Evolutionary conservation across 768 basidiomycete genomes (phyloP).

Genomic region (Austroboletus eburneus): DNA sequence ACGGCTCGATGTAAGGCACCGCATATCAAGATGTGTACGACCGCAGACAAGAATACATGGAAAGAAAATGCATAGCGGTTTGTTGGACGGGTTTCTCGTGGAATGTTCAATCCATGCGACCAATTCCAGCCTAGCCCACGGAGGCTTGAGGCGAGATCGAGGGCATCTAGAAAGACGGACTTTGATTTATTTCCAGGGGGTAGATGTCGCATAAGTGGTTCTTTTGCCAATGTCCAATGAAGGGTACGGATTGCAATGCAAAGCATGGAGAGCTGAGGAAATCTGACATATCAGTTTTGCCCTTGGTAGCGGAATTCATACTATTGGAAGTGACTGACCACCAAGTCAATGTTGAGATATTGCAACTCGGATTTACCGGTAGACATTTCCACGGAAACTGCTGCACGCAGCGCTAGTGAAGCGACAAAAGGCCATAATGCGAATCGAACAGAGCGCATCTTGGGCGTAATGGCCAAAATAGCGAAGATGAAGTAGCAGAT

Average conservation of each 20-base stretch:
- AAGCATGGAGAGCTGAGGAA: constrained; percentile 14
- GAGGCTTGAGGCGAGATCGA: constrained; percentile 47
- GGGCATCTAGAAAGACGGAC: constrained; percentile 32
- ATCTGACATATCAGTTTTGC: not conserved
- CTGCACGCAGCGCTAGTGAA: constrained; percentile 39
- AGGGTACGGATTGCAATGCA: constrained; percentile 8
- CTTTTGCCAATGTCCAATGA: constrained; percentile 13
- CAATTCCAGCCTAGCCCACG: constrained; percentile 64
- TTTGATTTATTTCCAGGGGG: constrained; percentile 3
- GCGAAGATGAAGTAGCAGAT: constrained; percentile 46
- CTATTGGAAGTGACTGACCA: constrained; percentile 3
- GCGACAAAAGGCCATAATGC: constrained; percentile 45
- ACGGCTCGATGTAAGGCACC: constrained; percentile 44
- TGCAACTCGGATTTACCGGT: not conserved
- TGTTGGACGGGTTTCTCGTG: constrained; percentile 38
- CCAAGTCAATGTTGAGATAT: constrained; percentile 8
- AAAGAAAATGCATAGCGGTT: constrained; percentile 37
- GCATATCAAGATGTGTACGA: constrained; percentile 36
- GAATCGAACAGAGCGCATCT: constrained; percentile 41
- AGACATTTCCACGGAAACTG: constrained; percentile 15
- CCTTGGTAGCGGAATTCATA: not conserved
- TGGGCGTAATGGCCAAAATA: constrained; percentile 43
- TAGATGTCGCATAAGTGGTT: constrained; percentile 11
- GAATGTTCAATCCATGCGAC: constrained; percentile 34
- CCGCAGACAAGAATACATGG: constrained; percentile 31